Conservation (phyloP, 257 asterid genomes). For the Marsdenia floribunda region DNA sequence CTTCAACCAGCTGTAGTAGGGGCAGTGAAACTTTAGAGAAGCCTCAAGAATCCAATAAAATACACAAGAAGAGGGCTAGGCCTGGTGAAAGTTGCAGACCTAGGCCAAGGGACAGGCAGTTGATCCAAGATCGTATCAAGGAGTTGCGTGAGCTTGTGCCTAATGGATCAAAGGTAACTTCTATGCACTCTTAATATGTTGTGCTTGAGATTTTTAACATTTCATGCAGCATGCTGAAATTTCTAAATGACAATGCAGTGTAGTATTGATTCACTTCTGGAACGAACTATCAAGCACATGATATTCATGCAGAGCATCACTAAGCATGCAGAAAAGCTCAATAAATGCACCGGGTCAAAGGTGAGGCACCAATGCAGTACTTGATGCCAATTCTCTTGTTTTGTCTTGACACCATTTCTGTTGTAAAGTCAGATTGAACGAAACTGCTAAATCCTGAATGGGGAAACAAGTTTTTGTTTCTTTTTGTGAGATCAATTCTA, state of each 20-base stretch:
- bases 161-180: slow-evolving; percentile 77
- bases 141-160: slow-evolving; percentile 91
- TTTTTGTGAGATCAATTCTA: not conserved
- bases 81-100: slow-evolving; percentile 96
- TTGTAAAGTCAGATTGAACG: not conserved
- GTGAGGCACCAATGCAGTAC: slow-evolving; percentile 24
- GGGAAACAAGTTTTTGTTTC: not conserved
- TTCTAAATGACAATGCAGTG: slow-evolving; percentile 56
- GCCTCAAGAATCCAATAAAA: slow-evolving; percentile 45
- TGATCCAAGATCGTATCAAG: slow-evolving; percentile 96
- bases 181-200: slow-evolving; percentile 8
- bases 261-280: slow-evolving; percentile 94
- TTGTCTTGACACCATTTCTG: not conserved
- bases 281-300: slow-evolving; percentile 87
- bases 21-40: slow-evolving; percentile 62
- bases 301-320: slow-evolving; percentile 78
- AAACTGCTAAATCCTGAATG: not conserved
- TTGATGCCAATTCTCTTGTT: not conserved
- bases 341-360: slow-evolving; percentile 65
- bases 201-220: not conserved
- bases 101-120: slow-evolving; percentile 94
- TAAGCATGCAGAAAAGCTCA: slow-evolving; percentile 81
- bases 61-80: slow-evolving; percentile 71
- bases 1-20: slow-evolving; percentile 69
- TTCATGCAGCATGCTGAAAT: slow-evolving; percentile 34